Conservation (phyloP, 495 filamentous ascomycete species). For the Penicillium lagena region DNA sequence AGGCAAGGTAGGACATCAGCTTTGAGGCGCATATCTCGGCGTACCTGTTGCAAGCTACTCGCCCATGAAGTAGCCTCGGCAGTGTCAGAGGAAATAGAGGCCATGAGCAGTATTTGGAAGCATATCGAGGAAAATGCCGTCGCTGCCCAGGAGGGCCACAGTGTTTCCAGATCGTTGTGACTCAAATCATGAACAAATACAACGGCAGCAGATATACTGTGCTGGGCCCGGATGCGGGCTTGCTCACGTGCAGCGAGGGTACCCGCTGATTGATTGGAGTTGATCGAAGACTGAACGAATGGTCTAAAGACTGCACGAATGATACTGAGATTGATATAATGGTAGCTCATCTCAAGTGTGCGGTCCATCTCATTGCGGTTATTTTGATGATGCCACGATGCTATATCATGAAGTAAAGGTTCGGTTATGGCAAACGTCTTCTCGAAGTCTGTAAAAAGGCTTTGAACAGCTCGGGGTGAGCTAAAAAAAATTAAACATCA, state of each 20-base stretch:
- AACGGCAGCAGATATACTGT: neutral
- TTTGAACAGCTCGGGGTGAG: neutral
- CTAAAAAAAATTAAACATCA: neutral
- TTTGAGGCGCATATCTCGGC: conserved; percentile 2
- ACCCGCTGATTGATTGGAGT: neutral
- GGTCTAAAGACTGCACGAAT: neutral
- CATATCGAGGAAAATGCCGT: conserved; percentile 1
- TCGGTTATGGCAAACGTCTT: neutral
- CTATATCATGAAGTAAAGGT: neutral
- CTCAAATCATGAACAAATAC: neutral
- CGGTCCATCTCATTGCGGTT: neutral
- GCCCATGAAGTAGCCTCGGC: conserved; percentile 1
- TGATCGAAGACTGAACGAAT: neutral
- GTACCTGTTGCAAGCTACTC: neutral
- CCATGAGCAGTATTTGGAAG: neutral
- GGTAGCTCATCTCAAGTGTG: neutral
- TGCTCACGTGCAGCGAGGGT: neutral
- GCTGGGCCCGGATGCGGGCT: neutral
- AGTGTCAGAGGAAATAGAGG: neutral
- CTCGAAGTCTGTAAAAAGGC: neutral
- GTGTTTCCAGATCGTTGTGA: neutral
- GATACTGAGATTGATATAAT: neutral
- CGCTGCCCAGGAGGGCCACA: conserved; percentile 2
- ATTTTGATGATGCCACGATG: neutral
- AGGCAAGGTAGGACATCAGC: conserved; percentile 1